These are phyloP conservation scores for Schizosaccharomyces pombe DNA, from an alignment of 805 yeast species.

Conservation along the genomic window DNA sequence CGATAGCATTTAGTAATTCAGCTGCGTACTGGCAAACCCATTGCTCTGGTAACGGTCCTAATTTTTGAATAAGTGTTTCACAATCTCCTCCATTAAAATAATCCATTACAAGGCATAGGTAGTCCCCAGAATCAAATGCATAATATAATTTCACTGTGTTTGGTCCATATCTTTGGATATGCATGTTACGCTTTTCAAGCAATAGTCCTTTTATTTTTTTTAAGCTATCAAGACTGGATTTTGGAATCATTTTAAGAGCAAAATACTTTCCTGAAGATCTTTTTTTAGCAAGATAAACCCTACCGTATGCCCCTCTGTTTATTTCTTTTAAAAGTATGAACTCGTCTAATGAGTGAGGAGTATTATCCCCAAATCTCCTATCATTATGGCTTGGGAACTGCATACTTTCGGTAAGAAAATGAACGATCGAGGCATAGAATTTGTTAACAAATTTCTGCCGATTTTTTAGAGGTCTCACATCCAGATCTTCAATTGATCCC, in stretches of 20 bases:
- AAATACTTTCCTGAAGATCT: conserved; percentile 84
- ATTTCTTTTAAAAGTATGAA: conserved; percentile 92
- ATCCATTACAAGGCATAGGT: conserved; percentile 89
- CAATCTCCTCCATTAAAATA: conserved; percentile 98
- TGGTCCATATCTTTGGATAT: conserved; percentile 76
- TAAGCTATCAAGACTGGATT: conserved; percentile 57
- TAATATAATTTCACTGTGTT: conserved; percentile 87
- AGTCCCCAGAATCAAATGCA: conserved; percentile 81
- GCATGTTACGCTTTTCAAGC: conserved; percentile 79
- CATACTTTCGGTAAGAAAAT: background rate
- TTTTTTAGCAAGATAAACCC: conserved; percentile 86
- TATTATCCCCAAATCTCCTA: background rate
- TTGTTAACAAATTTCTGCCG: background rate
- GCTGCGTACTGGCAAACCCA: conserved; percentile 86
- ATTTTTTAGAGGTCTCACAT: background rate
- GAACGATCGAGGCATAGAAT: background rate
- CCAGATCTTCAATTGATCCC: too few relatives aligned
- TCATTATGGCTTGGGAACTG: background rate
- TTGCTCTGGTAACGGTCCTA: conserved; percentile 77
- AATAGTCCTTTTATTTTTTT: conserved; percentile 89
- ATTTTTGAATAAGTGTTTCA: conserved; percentile 75
- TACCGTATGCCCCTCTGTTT: conserved; percentile 98
- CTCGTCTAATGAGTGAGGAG: conserved; percentile 28
- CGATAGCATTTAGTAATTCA: conserved; percentile 89
- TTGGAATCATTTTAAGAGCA: conserved; percentile 78